These are phyloP conservation scores for Cubamyces sp. DNA, from an alignment of 768 basidiomycete species.

Conservation along the genomic window DNA sequence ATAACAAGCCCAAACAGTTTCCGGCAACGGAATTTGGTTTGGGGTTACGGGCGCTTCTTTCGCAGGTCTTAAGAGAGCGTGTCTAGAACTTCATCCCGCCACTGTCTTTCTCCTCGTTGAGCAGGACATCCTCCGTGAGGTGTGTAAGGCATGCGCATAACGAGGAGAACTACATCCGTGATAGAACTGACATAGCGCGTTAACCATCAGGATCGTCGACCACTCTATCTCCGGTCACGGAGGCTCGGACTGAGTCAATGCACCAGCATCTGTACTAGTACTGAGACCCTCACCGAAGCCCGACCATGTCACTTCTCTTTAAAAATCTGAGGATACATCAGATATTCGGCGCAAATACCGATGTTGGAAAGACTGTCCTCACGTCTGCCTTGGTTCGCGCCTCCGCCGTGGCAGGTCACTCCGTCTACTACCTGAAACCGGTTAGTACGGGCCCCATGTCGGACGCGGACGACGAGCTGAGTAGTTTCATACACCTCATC, in stretches of 20 bases:
- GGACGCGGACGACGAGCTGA: conserved; percentile 85
- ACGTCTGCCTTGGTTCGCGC: conserved; percentile 84
- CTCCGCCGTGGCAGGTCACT: conserved; percentile 57
- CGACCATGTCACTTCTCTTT: conserved; percentile 80
- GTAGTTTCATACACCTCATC: conserved; percentile 23
- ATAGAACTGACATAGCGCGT: neutral
- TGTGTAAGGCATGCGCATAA: too few species aligned
- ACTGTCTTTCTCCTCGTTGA: too few species aligned
- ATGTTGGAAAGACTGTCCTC: conserved; percentile 93
- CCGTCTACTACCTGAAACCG: conserved; percentile 82
- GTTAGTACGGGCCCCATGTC: conserved; percentile 83
- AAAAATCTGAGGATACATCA: conserved; percentile 86
- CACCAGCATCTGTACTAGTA: neutral
- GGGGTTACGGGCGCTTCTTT: conserved; percentile 2
- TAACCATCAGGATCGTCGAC: too few species aligned
- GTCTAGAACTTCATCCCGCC: neutral
- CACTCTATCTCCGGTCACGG: neutral
- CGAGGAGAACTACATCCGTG: too few species aligned
- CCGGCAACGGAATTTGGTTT: neutral
- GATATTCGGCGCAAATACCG: conserved; percentile 94
- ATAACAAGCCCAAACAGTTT: conserved; percentile 3
- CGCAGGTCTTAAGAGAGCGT: too few species aligned
- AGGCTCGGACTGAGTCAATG: neutral
- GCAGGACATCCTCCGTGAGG: too few species aligned
- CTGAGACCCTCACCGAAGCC: neutral